Evolutionary conservation across 2,329 filamentous ascomycete species (phyloP), one percentile per base, ranked within the genome.

Genomic region (Alternaria gaisen): DNA sequence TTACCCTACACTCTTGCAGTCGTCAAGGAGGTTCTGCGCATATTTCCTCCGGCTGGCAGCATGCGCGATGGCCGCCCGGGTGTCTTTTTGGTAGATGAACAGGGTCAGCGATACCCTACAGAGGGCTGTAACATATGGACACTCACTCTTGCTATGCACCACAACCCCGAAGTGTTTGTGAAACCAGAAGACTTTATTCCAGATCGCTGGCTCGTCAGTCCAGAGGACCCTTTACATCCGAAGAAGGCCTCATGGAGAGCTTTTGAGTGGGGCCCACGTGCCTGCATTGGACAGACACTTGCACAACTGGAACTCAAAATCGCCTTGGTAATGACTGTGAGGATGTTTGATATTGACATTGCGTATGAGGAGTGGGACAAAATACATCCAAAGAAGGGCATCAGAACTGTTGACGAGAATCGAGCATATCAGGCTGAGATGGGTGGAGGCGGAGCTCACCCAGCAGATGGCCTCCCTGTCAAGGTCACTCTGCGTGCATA

Each of bases 251-350:
- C 66, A 8, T 80, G 64, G 63, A 65, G 76, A 26, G 69, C 79
- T 0, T 82, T 82, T 62, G 77, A 80, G 43, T 58, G 70, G 3
- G 80, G 81, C 1, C 71, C 72, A 1, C 63, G 80, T 3, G 70
- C 71, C 4, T 83, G 81, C 54, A 70, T 79, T 24, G 80, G 80
- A 0, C 74, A 79, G 62, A 74, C 75, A 14, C 65, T 82, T 34
- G 79, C 77, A 0, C 67, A 75, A 60, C 67, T 74, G 11, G 78
- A 62, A 65, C 56, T 53, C 73, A 59, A 63, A 1, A 24, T 68
- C 1, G 53, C 50, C 1, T 38, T 69, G 12, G 52, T 58, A 1
- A 53, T 66, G 20, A 57, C 50, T 1, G 58, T 41, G 0, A 41
- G 65, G 10, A 51, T 46, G 4, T 68, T 69, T n/a, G 41, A 62